Evolutionary conservation across 73 alveolate species (phyloP).

Genomic region (Tetrahymena malaccensis): DNA sequence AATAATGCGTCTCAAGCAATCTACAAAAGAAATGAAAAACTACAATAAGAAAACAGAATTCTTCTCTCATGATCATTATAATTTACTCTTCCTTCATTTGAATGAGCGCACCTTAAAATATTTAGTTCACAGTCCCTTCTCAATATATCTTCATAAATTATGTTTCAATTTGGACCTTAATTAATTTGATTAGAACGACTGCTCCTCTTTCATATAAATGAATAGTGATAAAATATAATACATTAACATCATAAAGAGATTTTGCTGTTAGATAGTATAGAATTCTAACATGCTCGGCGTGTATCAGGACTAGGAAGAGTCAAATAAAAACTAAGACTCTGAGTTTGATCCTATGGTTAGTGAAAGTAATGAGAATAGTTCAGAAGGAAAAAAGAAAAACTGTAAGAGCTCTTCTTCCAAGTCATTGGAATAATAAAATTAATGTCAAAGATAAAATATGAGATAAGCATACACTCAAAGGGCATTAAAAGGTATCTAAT

Average conservation of each 20-base stretch:
- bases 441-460: background rate
- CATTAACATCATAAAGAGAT: background rate
- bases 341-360: background rate
- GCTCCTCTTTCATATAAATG: background rate
- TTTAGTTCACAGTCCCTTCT: background rate
- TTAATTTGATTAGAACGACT: background rate
- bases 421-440: background rate
- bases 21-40: background rate
- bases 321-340: background rate
- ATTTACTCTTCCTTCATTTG: background rate
- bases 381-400: background rate
- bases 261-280: background rate
- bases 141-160: background rate
- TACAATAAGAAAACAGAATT: background rate
- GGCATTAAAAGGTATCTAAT: background rate
- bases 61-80: background rate
- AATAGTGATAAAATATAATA: background rate
- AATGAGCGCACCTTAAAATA: background rate
- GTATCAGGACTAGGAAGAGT: background rate
- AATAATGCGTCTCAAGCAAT: background rate
- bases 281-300: background rate
- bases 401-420: background rate
- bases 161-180: background rate
- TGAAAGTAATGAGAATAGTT: background rate
- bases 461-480: background rate